Percentiles rank a stretch among this genome's conserved stretches.
Conservation (phyloP, 192 early-diverging fungal species). For the Rhizoclosmatium sp. region DNA sequence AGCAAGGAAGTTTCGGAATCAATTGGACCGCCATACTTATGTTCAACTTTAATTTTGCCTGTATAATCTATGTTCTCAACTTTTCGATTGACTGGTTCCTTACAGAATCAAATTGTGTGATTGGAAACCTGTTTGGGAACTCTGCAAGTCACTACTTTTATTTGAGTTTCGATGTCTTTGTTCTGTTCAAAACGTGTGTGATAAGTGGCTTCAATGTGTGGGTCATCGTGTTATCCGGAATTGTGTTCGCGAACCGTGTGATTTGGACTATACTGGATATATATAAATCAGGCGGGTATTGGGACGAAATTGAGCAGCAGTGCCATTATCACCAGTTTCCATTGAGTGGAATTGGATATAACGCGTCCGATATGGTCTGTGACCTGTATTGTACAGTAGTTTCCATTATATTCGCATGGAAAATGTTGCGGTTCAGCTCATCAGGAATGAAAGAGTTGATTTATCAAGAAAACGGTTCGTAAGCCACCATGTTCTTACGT, state of each 20-base stretch:
- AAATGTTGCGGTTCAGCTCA: not conserved
- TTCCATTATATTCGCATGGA: not conserved
- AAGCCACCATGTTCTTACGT: not conserved
- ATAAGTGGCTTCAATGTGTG: not conserved
- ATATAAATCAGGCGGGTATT: not conserved
- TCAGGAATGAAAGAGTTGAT: not conserved
- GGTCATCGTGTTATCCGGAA: not conserved
- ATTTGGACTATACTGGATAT: not conserved
- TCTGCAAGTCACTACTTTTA: not conserved
- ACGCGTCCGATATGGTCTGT: not conserved
- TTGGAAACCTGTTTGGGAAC: not conserved
- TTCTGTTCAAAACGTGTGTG: constrained; percentile 33
- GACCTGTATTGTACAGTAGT: not conserved
- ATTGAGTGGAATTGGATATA: constrained; percentile 2
- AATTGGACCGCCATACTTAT: too few relatives aligned
- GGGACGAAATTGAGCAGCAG: not conserved
- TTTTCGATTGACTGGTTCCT: not conserved
- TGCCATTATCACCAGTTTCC: not conserved
- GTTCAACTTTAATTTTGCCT: not conserved
- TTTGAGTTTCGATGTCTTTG: not conserved
- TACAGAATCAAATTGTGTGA: not conserved
- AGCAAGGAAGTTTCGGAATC: too few relatives aligned
- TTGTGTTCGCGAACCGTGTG: not conserved
- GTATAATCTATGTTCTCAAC: not conserved
- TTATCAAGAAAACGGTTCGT: not conserved